Evolutionary conservation across 2,329 filamentous ascomycete species (phyloP).

Genomic region (Diaporthe nobilis): DNA sequence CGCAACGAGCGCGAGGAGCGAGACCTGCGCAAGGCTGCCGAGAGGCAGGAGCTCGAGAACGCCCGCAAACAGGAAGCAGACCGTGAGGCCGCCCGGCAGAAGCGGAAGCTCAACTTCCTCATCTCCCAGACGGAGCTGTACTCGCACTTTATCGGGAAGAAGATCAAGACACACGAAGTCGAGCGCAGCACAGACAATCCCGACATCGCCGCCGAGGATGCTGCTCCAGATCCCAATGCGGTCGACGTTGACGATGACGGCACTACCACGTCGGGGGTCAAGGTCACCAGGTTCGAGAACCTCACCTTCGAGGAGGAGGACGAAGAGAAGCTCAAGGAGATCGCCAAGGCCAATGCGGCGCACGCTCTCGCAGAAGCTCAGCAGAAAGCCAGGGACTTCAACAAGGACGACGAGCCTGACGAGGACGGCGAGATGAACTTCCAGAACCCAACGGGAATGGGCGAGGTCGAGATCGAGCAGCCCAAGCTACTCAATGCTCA

Average conservation of each 20-base stretch:
- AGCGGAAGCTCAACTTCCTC: constrained; percentile 98
- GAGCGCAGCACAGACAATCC: constrained; percentile 90
- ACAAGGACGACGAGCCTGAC: constrained; percentile 79
- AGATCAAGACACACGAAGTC: constrained; percentile 97
- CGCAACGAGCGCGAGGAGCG: constrained; percentile 98
- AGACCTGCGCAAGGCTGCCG: constrained; percentile 92
- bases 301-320: constrained; percentile 97
- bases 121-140: constrained; percentile 99
- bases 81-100: constrained; percentile 96
- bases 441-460: constrained; percentile 96
- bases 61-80: constrained; percentile 97
- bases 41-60: constrained; percentile 96
- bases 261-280: constrained; percentile 65
- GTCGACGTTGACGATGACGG: constrained; percentile 68
- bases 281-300: constrained; percentile 94
- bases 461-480: constrained; percentile 93
- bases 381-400: constrained; percentile 92
- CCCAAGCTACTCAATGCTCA: constrained; percentile 94
- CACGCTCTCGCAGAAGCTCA: constrained; percentile 96
- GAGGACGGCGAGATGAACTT: constrained; percentile 99
- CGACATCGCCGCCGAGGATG: constrained; percentile 71
- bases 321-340: constrained; percentile 83
- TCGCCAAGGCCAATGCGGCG: constrained; percentile 95
- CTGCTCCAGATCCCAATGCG: constrained; percentile 55
- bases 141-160: constrained; percentile 99